phyloP scores from a whole-genome alignment of 495 filamentous ascomycete species.

The Hypoxylon perforatum region DNA sequence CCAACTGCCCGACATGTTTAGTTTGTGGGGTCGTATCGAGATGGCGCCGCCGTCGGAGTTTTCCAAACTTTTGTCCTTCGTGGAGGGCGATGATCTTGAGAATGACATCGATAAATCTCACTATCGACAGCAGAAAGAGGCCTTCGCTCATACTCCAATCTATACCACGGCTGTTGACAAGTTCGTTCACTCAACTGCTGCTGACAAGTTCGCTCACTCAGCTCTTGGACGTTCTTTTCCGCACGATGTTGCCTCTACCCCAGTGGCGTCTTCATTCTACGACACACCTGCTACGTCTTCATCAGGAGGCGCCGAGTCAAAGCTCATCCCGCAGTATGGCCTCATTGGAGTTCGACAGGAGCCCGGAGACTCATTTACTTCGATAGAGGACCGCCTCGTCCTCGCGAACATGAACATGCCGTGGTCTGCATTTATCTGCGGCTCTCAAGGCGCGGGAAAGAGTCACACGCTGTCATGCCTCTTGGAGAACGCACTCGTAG shows the following conservation, averaged over 20 bases:
- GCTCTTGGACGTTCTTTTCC: too few species aligned
- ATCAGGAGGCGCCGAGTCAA: background rate
- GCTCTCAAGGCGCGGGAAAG: slow-evolving; percentile 72
- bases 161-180: slow-evolving; percentile 37
- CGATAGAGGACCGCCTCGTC: slow-evolving; percentile 52
- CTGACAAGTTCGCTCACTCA: slow-evolving; percentile 39
- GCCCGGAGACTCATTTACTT: background rate
- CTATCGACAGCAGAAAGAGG: background rate
- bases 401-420: slow-evolving; percentile 66
- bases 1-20: background rate
- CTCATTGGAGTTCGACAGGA: slow-evolving; percentile 24
- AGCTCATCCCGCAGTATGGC: slow-evolving; percentile 28
- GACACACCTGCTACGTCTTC: background rate
- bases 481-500: slow-evolving; percentile 63
- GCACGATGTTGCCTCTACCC: too few species aligned
- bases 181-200: slow-evolving; percentile 39
- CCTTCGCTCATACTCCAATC: slow-evolving; percentile 41
- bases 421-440: slow-evolving; percentile 71
- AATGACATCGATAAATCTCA: background rate
- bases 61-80: background rate
- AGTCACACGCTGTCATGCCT: slow-evolving; percentile 71
- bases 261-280: background rate
- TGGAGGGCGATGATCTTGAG: background rate
- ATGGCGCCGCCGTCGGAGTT: background rate
- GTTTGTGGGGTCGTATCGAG: background rate